A percentile compares a stretch with the other conserved stretches of the same genome.
Evolutionary conservation across 2,329 filamentous ascomycete species (phyloP).

Genomic region (Calonectria pteridis): DNA sequence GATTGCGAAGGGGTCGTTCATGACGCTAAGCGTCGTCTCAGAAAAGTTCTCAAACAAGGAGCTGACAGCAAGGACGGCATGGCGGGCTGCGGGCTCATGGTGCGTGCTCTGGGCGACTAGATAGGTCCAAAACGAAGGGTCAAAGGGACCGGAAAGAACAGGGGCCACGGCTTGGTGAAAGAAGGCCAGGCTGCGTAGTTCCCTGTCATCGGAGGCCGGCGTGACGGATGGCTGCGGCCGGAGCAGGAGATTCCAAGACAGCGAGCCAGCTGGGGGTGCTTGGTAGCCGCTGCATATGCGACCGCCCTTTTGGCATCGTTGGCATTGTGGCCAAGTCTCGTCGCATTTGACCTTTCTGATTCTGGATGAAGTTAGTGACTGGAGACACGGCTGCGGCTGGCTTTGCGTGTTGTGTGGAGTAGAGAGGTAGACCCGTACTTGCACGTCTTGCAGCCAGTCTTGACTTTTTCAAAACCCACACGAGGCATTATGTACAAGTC

Average conservation of each 20-base stretch:
- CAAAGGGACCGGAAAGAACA: slow-evolving; percentile 50
- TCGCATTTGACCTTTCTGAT: slow-evolving; percentile 70
- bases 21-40: slow-evolving; percentile 15
- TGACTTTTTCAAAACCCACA: background rate
- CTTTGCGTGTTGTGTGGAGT: background rate
- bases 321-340: slow-evolving; percentile 64
- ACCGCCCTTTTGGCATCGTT: slow-evolving; percentile 64
- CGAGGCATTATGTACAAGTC: background rate
- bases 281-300: slow-evolving; percentile 68
- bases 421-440: background rate
- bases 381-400: background rate
- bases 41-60: slow-evolving; percentile 52
- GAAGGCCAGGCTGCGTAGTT: slow-evolving; percentile 52
- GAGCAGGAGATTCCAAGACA: slow-evolving; percentile 53
- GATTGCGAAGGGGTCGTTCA: slow-evolving; percentile 50
- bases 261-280: slow-evolving; percentile 45
- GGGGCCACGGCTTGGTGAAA: slow-evolving; percentile 54
- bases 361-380: slow-evolving; percentile 39
- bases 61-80: slow-evolving; percentile 55
- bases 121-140: slow-evolving; percentile 57
- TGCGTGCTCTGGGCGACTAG: slow-evolving; percentile 53
- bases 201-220: slow-evolving; percentile 35
- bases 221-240: slow-evolving; percentile 37
- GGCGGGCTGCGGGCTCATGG: slow-evolving; percentile 53
- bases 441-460: background rate